Base-by-base conservation (phyloP, 2,329 filamentous ascomycete species). In the Arthrobotrys sinensis region DNA sequence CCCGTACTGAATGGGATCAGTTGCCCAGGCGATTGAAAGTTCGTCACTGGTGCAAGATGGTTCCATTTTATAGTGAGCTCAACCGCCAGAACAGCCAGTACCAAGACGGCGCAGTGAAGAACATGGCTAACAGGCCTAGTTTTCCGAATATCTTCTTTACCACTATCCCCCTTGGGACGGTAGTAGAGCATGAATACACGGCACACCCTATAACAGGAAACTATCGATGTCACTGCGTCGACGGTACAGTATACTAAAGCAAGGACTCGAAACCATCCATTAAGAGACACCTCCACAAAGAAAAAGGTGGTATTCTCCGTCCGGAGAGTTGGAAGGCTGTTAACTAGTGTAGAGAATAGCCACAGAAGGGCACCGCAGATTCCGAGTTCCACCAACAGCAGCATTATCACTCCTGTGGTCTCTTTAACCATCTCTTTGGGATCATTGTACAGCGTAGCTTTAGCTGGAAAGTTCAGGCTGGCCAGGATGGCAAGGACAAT, bases 11-110 rank as follows among this genome's bases (percentile, higher is more conserved):
- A 57, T 38, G 65, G 65, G 19, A 68, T 68, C 36, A 68, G 38
- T 48, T 68, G 65, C 24, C 65, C 65, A 28, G 65, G 48, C 19
- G 65, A 43, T 68, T 68, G 65, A 24, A 68, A 57, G 24, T 68
- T 38, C 8, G 34, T 57, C 38, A 48, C 36, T 46, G 65, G 65
- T 32, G 48, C 48, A 57, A 68, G 65, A 57, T 57, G 19, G 57
- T 68, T 68, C 65, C 65, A 68, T 68, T 57, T 34, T 16, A 68
- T 68, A 36, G 50, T 68, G 38, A 68, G 48, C 28, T 68, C 65
- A 57, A 68, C 65, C 36, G 8, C 21, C 24, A 57, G 36, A 55
- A 68, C 50, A 14, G 32, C 50, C 50, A 55, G 11, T 57, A 57
- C 4, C 36, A 1, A 68, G 38, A 68, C n/a, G 16, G n/a, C 24